phyloP scores from a whole-genome alignment of 2,329 filamentous ascomycete species.

The Colletotrichum coccodes region DNA sequence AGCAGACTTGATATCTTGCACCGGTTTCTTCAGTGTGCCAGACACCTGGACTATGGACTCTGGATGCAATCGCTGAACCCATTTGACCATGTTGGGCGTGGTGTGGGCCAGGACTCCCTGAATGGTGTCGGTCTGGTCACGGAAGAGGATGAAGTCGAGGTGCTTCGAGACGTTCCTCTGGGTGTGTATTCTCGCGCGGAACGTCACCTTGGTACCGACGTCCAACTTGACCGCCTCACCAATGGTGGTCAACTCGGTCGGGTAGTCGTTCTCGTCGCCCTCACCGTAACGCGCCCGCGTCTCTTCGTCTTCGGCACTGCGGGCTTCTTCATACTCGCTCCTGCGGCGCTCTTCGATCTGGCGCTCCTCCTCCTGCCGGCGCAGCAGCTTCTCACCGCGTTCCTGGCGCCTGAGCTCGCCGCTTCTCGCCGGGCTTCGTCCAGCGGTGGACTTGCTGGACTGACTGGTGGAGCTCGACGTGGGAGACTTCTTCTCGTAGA shows the following conservation, averaged over 20 bases:
- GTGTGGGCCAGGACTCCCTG: conserved; percentile 77
- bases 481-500: conserved; percentile 15
- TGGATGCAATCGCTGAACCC: conserved; percentile 83
- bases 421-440: conserved; percentile 15
- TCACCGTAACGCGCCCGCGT: conserved; percentile 25
- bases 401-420: conserved; percentile 21
- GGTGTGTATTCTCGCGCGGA: conserved; percentile 74
- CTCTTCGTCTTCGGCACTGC: conserved; percentile 24
- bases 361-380: conserved; percentile 17
- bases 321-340: conserved; percentile 18
- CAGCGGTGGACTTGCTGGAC: conserved; percentile 22
- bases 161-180: conserved; percentile 84
- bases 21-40: conserved; percentile 78
- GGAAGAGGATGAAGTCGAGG: conserved; percentile 86
- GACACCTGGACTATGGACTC: conserved; percentile 83
- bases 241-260: conserved; percentile 26
- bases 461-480: background rate
- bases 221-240: conserved; percentile 24
- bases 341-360: conserved; percentile 20
- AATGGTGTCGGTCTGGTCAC: conserved; percentile 84
- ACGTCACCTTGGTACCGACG: conserved; percentile 50
- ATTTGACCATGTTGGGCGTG: conserved; percentile 80
- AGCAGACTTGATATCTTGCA: conserved; percentile 79
- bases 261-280: conserved; percentile 16
- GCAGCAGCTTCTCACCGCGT: conserved; percentile 20